Conservation (phyloP, 345 rosid species). For the Euphorbia pulcherrima region DNA sequence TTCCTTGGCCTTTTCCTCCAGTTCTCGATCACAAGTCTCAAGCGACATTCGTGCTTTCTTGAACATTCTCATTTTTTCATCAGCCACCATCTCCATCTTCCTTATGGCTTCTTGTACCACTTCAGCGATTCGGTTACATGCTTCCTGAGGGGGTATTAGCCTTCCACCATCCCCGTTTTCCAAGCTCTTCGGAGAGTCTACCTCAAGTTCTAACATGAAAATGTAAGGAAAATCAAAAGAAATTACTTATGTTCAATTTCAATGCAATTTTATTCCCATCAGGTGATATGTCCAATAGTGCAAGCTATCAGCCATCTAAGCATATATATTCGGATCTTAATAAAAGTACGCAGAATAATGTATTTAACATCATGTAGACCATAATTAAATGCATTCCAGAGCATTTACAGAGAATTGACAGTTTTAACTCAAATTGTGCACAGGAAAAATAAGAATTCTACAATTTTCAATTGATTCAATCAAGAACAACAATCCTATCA, state of each 20-base stretch:
- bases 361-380: background rate
- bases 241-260: background rate
- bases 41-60: constrained; percentile 78
- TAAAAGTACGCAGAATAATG: no score
- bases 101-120: constrained; percentile 89
- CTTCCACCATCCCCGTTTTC: constrained; percentile 81
- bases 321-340: background rate
- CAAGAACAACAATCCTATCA: background rate
- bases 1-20: constrained; percentile 93
- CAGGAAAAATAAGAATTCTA: background rate
- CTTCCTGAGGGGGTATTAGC: constrained; percentile 85
- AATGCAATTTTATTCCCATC: constrained; percentile 3
- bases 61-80: constrained; percentile 88
- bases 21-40: constrained; percentile 79
- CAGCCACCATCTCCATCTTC: constrained; percentile 98
- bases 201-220: constrained; percentile 83
- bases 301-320: background rate
- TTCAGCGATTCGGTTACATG: constrained; percentile 93
- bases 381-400: background rate
- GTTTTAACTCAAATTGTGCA: background rate
- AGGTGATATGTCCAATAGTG: background rate
- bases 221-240: constrained; percentile 11
- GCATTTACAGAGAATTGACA: no score
- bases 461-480: background rate
- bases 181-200: constrained; percentile 75